Evolutionary conservation across 2,329 filamentous ascomycete species (phyloP).

Genomic region (Xylaria polymorpha): DNA sequence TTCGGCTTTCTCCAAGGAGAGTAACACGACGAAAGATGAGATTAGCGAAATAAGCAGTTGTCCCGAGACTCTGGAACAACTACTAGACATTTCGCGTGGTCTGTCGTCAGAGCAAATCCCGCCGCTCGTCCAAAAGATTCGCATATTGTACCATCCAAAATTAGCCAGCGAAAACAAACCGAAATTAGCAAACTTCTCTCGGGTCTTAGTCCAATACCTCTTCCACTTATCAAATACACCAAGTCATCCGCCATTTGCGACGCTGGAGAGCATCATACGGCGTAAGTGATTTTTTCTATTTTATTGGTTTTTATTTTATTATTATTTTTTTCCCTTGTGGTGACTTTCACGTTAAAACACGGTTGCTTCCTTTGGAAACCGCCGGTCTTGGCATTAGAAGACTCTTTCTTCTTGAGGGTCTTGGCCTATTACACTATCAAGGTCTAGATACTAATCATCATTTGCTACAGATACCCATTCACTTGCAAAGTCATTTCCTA

Average conservation of each 20-base stretch:
- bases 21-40: constrained; percentile 53
- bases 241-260: constrained; percentile 65
- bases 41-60: constrained; percentile 80
- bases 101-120: constrained; percentile 75
- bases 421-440: background rate
- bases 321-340: background rate
- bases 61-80: constrained; percentile 79
- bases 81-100: constrained; percentile 73
- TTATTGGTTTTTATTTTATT: too few species aligned
- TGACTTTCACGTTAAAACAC: background rate
- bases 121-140: constrained; percentile 86
- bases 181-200: constrained; percentile 76
- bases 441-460: constrained; percentile 16
- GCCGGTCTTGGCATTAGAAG: background rate
- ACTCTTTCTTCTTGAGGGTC: background rate
- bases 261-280: constrained; percentile 83
- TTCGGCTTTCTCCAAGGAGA: constrained; percentile 59
- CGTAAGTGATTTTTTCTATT: constrained; percentile 58
- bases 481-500: constrained; percentile 84
- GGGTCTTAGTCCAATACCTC: constrained; percentile 72
- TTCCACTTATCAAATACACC: constrained; percentile 60
- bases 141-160: constrained; percentile 91
- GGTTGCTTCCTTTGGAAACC: constrained; percentile 54
- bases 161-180: constrained; percentile 86
- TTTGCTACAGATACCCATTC: constrained; percentile 68